Base-by-base conservation (phyloP, 202 grass and related monocot species). In the Dendrocalamus latiflorus region DNA sequence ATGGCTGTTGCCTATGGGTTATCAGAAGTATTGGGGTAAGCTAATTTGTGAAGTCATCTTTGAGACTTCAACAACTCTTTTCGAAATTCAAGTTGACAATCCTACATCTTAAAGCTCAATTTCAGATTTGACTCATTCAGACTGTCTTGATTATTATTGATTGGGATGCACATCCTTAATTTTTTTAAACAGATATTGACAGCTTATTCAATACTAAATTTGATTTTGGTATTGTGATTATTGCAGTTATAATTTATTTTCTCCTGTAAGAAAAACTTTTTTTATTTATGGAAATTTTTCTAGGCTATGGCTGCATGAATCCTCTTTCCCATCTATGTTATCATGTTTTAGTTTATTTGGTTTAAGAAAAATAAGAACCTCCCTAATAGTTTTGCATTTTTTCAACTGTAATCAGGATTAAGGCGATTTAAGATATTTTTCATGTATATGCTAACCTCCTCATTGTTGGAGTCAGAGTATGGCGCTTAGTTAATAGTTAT, bases 1-100 rank as follows among this genome's bases (percentile, higher is more conserved):
- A 95, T 95, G 95, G 95, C 95, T 80, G 95, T 83, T 91, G 87
- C 84, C 88, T 98, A 75, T 95, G 95, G 95, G 80, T 98, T 86
- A 89, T 98, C 68, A 89, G 95, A 91, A 93, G 95, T 87, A 98
- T 98, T 9, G 95, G 91, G 79, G 95, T 98, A 82, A 93, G 80
- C 65, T 91, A 84, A 62, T 58, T 0, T 58, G 9, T 48, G 55
- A 43, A 71, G 9, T 72, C 1, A 9, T 13, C 25, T 57, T 63
- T 4, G 17, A 47, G 45, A 48, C 3, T 37, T 75, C 16, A 48
- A 10, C 30, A 79, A 0, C 70, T 77, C 10, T 81, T 75, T 37
- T 78, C 22, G 50, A 75, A 89, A 49, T 49, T 74, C 43, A 74
- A 53, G 11, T 41, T 43, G 13, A 10, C 48, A 67, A 55, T 75